These are phyloP conservation scores for Cystobasidium tubakii DNA, from an alignment of 768 basidiomycete species.

Conservation along the genomic window DNA sequence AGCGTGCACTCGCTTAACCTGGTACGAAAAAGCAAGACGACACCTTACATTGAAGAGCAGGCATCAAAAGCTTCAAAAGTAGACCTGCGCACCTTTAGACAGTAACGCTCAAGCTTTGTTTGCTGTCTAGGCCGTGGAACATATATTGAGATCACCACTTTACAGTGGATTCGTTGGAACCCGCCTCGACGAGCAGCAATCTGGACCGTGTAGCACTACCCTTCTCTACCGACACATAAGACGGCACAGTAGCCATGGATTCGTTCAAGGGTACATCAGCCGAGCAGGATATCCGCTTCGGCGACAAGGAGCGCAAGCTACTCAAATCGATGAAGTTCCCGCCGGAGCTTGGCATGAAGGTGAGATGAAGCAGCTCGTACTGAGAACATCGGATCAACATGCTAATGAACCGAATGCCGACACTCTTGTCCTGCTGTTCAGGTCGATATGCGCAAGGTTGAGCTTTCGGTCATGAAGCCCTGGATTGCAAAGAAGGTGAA, in stretches of 20 bases:
- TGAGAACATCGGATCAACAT: background rate
- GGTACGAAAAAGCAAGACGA: no score
- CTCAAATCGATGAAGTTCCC: conserved; percentile 42
- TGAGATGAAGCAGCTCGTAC: background rate
- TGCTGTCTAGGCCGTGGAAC: background rate
- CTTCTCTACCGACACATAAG: background rate
- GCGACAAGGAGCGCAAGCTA: conserved; percentile 39
- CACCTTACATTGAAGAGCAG: background rate
- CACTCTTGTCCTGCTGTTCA: background rate
- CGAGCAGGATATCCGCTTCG: conserved; percentile 38
- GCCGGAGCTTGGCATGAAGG: conserved; percentile 41
- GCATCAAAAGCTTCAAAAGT: background rate
- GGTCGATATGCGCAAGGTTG: conserved; percentile 59
- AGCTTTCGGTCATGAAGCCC: conserved; percentile 79
- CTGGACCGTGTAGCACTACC: background rate
- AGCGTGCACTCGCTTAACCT: no score
- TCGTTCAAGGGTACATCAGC: conserved; percentile 35
- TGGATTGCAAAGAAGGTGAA: conserved; percentile 93
- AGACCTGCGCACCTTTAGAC: background rate
- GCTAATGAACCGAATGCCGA: no score
- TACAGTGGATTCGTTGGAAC: background rate
- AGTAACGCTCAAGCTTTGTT: conserved; percentile 16
- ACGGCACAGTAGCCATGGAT: background rate
- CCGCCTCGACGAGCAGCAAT: no score
- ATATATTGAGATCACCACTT: conserved; percentile 5